Evolutionary conservation across 2,329 filamentous ascomycete species (phyloP), one percentile per base, ranked within the genome.

Genomic region (Apiospora saccharicola): DNA sequence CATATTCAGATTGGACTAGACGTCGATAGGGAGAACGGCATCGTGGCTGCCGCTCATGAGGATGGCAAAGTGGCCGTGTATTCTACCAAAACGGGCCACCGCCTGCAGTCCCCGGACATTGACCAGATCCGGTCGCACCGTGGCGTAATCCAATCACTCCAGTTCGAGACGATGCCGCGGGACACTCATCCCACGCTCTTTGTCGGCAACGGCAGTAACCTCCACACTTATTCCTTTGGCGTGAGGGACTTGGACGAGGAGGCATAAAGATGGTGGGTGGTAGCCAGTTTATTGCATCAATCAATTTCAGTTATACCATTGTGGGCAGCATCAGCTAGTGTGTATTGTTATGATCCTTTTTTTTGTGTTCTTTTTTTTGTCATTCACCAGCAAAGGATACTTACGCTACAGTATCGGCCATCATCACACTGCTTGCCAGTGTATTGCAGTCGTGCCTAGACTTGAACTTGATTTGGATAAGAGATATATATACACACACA

Each of bases 41-140:
- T 88, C 34, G 84, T 89, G 5, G 89, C 89, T 0, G 86, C 89
- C 0, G 88, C 86, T 0, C 87, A 89, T 67, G 86, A 88, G 51
- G 83, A 87, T 68, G 85, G 84, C 14, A 83, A 79, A 0, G 80
- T 90, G 0, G 82, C 76, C 1, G 75, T 90, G 16, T 90, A 88
- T 75, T 89, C 88, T 12, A 77, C 88, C 8, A 75, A 75, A 10
- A 86, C 84, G 2, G 89, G 89, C 0, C 74, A 80, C 14, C 77
- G 78, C 14, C 74, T 90, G 6, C 73, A 73, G 3, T 77, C 76
- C 14, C 73, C 76, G 0, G 75, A 72, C 26, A 57, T 79, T 22
- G 77, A 79, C 69, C 26, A 37, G 12, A 72, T 75, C 12, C 44
- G 34, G 46, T 72, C 68, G 10, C 37, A 30, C n/a, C 22, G 41